phyloP scores from a whole-genome alignment of 2,329 filamentous ascomycete species.

The Alternaria conjuncta region DNA sequence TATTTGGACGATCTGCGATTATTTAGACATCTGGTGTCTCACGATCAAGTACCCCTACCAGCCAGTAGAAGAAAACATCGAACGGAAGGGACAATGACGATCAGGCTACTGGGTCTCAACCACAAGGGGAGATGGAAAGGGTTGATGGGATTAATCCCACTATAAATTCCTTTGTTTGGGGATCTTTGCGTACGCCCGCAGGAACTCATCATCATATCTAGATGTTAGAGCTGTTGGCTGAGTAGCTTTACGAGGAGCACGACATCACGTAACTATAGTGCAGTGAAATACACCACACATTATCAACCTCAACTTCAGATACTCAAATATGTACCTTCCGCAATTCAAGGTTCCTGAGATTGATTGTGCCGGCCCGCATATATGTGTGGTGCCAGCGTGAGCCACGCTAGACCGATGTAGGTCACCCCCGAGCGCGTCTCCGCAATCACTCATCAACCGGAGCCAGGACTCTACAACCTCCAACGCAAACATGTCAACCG shows the following conservation, averaged over 20 bases:
- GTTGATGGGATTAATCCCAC: background rate
- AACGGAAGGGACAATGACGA: constrained; percentile 35
- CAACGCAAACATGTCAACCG: constrained; percentile 28
- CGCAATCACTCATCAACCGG: constrained; percentile 5
- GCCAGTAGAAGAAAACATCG: constrained; percentile 45
- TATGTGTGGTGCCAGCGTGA: background rate
- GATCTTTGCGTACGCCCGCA: background rate
- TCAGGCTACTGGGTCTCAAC: background rate
- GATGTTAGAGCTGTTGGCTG: background rate
- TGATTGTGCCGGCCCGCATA: background rate
- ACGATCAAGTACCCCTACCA: constrained; percentile 85
- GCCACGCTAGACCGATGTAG: constrained; percentile 2
- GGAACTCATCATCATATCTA: background rate
- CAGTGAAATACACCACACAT: background rate
- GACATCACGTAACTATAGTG: background rate
- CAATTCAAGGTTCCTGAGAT: background rate
- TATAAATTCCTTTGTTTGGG: background rate
- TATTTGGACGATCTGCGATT: constrained; percentile 97
- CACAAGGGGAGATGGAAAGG: background rate
- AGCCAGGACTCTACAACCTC: background rate
- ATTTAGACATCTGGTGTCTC: constrained; percentile 97
- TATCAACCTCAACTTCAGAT: background rate
- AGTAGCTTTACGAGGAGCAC: background rate
- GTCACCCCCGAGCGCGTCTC: constrained; percentile 11
- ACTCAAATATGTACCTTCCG: background rate